Percentiles rank a stretch among this genome's conserved stretches.
Conservation (phyloP, 352 stramenopile genomes). For the Salisapilia sapeloensis region DNA sequence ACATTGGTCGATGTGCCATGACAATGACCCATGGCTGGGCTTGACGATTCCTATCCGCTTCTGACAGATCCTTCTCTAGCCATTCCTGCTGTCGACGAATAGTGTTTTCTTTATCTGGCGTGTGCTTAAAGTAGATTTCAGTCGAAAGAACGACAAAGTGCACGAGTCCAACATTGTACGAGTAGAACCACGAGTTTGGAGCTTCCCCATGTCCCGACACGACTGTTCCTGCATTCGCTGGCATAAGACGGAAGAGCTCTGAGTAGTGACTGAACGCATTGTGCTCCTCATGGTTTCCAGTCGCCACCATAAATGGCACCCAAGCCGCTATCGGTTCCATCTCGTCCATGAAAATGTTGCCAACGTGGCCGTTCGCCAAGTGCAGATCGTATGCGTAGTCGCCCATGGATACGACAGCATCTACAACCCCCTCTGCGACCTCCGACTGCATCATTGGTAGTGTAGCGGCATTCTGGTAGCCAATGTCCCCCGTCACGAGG, state of each 20-base stretch:
- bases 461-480: conserved; percentile 79
- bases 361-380: conserved; percentile 52
- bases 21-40: conserved; percentile 70
- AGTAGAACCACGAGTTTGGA: conserved; percentile 85
- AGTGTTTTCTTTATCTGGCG: conserved; percentile 18
- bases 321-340: conserved; percentile 70
- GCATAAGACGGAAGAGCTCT: conserved; percentile 73
- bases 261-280: conserved; percentile 76
- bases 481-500: conserved; percentile 74
- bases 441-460: conserved; percentile 80
- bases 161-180: conserved; percentile 70
- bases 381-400: conserved; percentile 85
- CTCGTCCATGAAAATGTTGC: conserved; percentile 84
- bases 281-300: conserved; percentile 84
- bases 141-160: conserved; percentile 79
- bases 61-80: conserved; percentile 35
- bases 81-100: conserved; percentile 44
- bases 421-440: conserved; percentile 50
- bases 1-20: conserved; percentile 74
- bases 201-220: conserved; percentile 27
- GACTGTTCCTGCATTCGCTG: conserved; percentile 46
- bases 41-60: conserved; percentile 44
- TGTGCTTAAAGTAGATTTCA: conserved; percentile 80
- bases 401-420: conserved; percentile 73
- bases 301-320: conserved; percentile 81